phyloP scores from a whole-genome alignment of 768 basidiomycete genomes.

The Collybia mongolica region DNA sequence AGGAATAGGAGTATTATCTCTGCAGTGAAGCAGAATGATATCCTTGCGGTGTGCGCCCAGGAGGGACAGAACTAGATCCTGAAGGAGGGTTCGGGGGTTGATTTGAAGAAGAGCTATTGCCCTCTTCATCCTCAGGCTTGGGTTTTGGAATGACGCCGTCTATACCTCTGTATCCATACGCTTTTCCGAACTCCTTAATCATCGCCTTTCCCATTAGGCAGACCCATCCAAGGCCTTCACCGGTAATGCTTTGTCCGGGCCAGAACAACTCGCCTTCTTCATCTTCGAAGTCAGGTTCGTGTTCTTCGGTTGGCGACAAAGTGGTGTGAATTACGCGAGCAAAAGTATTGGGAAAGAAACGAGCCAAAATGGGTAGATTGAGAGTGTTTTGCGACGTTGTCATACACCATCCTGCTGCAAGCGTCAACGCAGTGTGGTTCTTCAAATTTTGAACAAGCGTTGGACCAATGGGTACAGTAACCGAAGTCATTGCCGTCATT shows the following conservation, averaged over 20 bases:
- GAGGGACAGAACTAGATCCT: conserved; percentile 17
- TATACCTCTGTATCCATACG: conserved; percentile 70
- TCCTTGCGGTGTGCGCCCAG: conserved; percentile 16
- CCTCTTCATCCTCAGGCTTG: conserved; percentile 31
- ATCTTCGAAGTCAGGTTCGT: conserved; percentile 81
- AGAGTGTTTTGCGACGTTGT: conserved; percentile 49
- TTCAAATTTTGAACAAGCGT: conserved; percentile 40
- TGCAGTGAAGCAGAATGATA: not conserved
- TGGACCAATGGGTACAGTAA: conserved; percentile 43
- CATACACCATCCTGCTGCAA: conserved; percentile 47
- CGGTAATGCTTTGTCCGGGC: conserved; percentile 72
- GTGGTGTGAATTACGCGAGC: conserved; percentile 70
- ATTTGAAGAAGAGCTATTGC: conserved; percentile 8
- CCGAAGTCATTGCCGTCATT: conserved; percentile 39
- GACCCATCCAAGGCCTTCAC: conserved; percentile 85
- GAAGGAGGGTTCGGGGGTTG: conserved; percentile 10
- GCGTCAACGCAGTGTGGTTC: conserved; percentile 36
- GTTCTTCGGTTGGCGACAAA: conserved; percentile 62
- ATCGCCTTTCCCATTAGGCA: conserved; percentile 85
- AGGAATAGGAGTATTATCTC: not conserved
- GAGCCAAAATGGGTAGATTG: conserved; percentile 65
- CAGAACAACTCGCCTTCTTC: conserved; percentile 86
- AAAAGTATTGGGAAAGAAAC: conserved; percentile 75
- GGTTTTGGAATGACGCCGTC: conserved; percentile 75
- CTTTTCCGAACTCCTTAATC: conserved; percentile 79